Percentiles rank a stretch among this genome's conserved stretches.
These are phyloP conservation scores for Suillus lakei DNA, from an alignment of 768 basidiomycete genomes.

Conservation along the genomic window DNA sequence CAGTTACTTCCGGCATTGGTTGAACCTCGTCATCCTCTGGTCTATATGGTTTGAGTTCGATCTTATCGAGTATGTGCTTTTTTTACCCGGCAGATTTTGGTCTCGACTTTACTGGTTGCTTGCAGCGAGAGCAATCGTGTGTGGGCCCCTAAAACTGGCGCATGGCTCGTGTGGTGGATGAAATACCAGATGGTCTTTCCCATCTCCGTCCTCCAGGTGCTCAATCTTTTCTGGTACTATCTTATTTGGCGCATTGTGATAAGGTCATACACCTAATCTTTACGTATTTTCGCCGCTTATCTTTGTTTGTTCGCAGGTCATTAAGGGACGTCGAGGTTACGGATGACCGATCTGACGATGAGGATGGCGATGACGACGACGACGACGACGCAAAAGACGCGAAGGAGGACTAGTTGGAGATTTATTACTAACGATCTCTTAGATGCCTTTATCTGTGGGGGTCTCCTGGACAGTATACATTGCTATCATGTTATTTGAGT, in stretches of 20 bases:
- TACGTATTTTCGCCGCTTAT: constrained; percentile 15
- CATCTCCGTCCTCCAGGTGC: constrained; percentile 71
- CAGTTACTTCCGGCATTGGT: constrained; percentile 93
- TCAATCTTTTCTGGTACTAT: constrained; percentile 95
- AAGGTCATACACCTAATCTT: constrained; percentile 53
- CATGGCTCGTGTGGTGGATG: constrained; percentile 80
- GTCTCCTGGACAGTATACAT: constrained; percentile 2
- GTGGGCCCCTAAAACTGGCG: constrained; percentile 66
- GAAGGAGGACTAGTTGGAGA: constrained; percentile 35
- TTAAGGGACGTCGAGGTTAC: constrained; percentile 49
- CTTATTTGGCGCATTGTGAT: constrained; percentile 78
- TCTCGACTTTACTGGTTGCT: constrained; percentile 11
- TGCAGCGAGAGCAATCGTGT: constrained; percentile 55
- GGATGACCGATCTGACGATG: constrained; percentile 86
- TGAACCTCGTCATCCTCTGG: constrained; percentile 85
- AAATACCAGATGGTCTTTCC: constrained; percentile 80
- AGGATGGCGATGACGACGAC: constrained; percentile 49
- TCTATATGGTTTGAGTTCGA: constrained; percentile 85
- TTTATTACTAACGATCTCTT: not conserved
- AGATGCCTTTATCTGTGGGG: not conserved
- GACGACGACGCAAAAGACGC: constrained; percentile 28
- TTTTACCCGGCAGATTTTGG: not conserved
- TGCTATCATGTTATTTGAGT: constrained; percentile 11
- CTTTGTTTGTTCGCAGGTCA: constrained; percentile 47
- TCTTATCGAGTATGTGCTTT: constrained; percentile 70